Base-by-base conservation (phyloP, 2,329 filamentous ascomycete species). In the Cercospora zeae-maydis region DNA sequence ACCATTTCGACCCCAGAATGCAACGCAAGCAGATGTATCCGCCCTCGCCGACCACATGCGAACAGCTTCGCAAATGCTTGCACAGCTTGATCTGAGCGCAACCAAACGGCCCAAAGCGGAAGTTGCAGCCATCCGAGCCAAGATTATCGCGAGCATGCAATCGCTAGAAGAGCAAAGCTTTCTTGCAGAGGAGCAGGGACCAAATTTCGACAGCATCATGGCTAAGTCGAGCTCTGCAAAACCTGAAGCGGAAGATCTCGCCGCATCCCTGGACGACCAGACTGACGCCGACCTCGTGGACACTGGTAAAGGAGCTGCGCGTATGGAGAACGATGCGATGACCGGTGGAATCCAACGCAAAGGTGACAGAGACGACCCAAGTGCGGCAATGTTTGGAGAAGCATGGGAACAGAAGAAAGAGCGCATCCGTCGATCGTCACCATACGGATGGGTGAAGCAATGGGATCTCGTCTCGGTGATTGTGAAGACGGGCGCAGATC, bases 121-220 rank as follows among this genome's bases (percentile, higher is more conserved):
- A 76, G 91, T 95, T 4, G 91, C 90, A 16, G 89, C 90, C 7
- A 95, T 95, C 74, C 84, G 91, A 69, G 87, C 90, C 42, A 92
- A 91, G 77, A 95, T 95, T 67, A 95, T 95, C 70, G 91, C 91
- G 2, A 93, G 90, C 75, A 95, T 95, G 91, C 91, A 95, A 75
- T 92, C 84, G 68, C 78, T 95, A 8, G 91, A 95, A 75, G 91
- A 95, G 75, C 89, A 93, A 74, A 93, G 87, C 73, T 95, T 95
- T 70, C 87, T 92, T 55, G 78, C 86, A 2, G 89, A 92, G 66
- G 89, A 92, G 55, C 83, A 86, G 63, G 83, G 86, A 0, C 89
- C 90, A 16, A 93, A 88, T 0, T 93, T 95, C 69, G 91, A 93
- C 69, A 86, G 85, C 62, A 93, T 95, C 72, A 92, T 95, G 77